phyloP scores from a whole-genome alignment of 1,284 basidiomycete genomes.

The Ceratobasidium sp. region DNA sequence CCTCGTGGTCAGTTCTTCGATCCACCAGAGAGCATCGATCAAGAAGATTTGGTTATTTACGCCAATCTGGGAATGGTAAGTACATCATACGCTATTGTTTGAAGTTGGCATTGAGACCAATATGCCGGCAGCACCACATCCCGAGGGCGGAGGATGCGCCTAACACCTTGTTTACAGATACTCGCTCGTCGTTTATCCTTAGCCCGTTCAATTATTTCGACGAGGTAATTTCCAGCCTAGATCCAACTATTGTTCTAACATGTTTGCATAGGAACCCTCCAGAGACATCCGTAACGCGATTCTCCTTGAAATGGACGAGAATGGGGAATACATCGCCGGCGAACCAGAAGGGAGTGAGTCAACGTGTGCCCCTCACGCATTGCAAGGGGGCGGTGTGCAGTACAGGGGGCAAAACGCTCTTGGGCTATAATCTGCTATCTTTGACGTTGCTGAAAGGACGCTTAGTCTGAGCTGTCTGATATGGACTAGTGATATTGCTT shows the following conservation, averaged over 20 bases:
- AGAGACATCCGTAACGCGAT: conserved; percentile 65
- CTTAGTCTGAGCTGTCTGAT: too few species aligned
- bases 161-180: conserved; percentile 56
- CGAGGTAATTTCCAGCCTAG: conserved; percentile 47
- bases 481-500: too few species aligned
- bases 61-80: conserved; percentile 62
- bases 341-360: conserved; percentile 37
- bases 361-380: conserved; percentile 21
- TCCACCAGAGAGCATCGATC: conserved; percentile 63
- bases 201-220: conserved; percentile 74
- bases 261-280: conserved; percentile 39
- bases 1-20: conserved; percentile 63
- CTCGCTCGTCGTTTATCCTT: conserved; percentile 62
- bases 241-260: not conserved
- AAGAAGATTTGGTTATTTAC: conserved; percentile 72
- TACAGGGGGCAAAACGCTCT: not conserved
- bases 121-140: conserved; percentile 49
- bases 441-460: too few species aligned
- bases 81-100: not conserved
- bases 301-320: conserved; percentile 53
- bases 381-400: not conserved
- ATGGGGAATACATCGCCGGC: conserved; percentile 44
- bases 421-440: not conserved
- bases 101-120: conserved; percentile 48
- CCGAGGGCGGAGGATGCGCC: conserved; percentile 70